Evolutionary conservation across 495 filamentous ascomycete species (phyloP).

Genomic region (Aspergillus campestris): DNA sequence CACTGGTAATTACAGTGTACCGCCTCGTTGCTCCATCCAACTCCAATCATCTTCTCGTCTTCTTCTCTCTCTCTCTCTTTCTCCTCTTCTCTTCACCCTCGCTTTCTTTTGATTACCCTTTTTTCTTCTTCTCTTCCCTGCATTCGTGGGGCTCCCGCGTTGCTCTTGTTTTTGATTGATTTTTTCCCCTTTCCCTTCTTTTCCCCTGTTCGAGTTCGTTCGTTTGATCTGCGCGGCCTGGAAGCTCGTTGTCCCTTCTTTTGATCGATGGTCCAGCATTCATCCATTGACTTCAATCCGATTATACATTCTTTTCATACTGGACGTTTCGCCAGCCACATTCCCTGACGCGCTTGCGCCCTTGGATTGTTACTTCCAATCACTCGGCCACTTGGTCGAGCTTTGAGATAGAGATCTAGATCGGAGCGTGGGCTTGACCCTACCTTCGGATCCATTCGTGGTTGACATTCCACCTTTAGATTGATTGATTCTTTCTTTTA

Average conservation of each 20-base stretch:
- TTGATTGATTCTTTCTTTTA: too few species aligned
- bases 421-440: too few species aligned
- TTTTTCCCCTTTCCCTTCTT: constrained; percentile 2
- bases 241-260: constrained; percentile 36
- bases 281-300: constrained; percentile 5
- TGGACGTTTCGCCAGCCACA: constrained; percentile 4
- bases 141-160: not conserved
- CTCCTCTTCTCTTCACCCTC: not conserved
- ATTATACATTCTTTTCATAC: constrained; percentile 8
- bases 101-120: not conserved
- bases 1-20: constrained; percentile 11
- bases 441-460: too few species aligned
- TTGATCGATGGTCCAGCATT: constrained; percentile 11
- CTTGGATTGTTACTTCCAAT: not conserved
- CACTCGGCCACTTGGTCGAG: too few species aligned
- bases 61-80: constrained; percentile 2
- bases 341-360: constrained; percentile 17
- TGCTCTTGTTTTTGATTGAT: not conserved
- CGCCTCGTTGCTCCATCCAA: not conserved
- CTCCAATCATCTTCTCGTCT: not conserved
- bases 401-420: too few species aligned
- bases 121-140: not conserved
- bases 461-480: too few species aligned
- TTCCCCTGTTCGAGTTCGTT: not conserved
- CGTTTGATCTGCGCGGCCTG: constrained; percentile 11